Percentiles rank a stretch among this genome's conserved stretches.
These are phyloP conservation scores for Sparassis latifolia DNA, from an alignment of 1,284 basidiomycete species.

Conservation along the genomic window DNA sequence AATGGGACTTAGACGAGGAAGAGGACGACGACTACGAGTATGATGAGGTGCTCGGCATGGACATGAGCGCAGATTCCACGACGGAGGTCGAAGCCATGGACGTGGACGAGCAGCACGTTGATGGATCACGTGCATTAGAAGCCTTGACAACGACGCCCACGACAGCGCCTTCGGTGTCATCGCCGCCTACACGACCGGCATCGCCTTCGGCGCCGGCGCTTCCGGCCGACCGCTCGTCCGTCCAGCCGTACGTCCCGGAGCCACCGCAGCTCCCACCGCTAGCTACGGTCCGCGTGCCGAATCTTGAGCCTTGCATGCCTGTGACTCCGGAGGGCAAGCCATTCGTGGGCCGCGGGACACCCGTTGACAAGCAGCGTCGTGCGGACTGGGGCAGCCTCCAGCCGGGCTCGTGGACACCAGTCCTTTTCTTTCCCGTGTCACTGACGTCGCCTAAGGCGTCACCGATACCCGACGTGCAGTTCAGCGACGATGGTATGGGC, in stretches of 20 bases:
- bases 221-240: neutral
- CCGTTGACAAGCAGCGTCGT: slow-evolving; percentile 14
- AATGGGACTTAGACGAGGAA: slow-evolving; percentile 2
- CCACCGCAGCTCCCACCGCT: slow-evolving; percentile 9
- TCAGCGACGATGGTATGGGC: neutral
- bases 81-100: slow-evolving; percentile 4
- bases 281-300: slow-evolving; percentile 9
- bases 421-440: neutral
- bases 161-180: too few species aligned
- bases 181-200: neutral
- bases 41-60: neutral
- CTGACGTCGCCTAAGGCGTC: slow-evolving; percentile 2
- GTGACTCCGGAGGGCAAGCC: slow-evolving; percentile 9
- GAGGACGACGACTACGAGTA: slow-evolving; percentile 1
- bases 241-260: neutral
- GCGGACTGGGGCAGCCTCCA: slow-evolving; percentile 11
- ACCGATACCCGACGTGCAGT: neutral
- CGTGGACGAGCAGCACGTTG: neutral
- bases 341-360: slow-evolving; percentile 20
- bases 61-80: neutral
- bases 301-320: slow-evolving; percentile 8
- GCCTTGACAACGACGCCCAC: too few species aligned
- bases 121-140: too few species aligned
- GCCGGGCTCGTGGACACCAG: neutral
- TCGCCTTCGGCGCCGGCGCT: neutral